Evolutionary conservation across 1,284 basidiomycete genomes (phyloP), one percentile per base, ranked within the genome.

Genomic region (Rhodotorula sp.): DNA sequence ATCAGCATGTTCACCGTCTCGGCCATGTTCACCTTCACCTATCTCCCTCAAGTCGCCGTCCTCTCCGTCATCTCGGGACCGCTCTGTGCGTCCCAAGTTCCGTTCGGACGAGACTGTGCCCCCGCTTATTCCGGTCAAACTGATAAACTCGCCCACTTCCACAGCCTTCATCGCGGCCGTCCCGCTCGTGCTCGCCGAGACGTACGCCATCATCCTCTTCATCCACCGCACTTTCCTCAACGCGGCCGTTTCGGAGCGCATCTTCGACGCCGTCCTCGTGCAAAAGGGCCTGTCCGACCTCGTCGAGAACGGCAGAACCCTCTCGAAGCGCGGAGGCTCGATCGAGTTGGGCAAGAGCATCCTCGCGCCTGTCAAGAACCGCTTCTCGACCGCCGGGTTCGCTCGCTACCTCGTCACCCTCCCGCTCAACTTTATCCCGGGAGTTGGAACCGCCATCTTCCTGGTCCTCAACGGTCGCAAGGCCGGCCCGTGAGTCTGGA

Each of bases 381-480:
- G 62, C 54, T 75, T 74, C 62, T 69, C 66, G 17, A 69, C 62
- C 18, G 64, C 67, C 22, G 74, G 74, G 6, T 26, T 82, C 6
- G 78, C 82, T 0, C 77, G 82, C 66, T 88, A 88, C 75, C 69
- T 87, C 55, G 68, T 87, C 48, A 84, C 86, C 0, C 81, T 88
- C 4, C 87, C 87, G 20, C 81, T 88, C 57, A 90, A 89, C 80
- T 81, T 87, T 54, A 84, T 91, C 46, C 89, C 89, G 0, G 83
- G 86, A 17, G 82, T 89, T 46, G 88, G 89, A 15, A 89, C 88
- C 0, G 84, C 83, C 14, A 79, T 87, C 69, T 90, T 90, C 81
- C 71, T 84, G 18, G 51, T 62, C 48, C 63, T 66, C 48, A 76
- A 77, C 69, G 76, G 75, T 0, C 57, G 59, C 48, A 69, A 69